Conservation (phyloP, 371 early-diverging fungal genomes). For the Mucor plumbeus region DNA sequence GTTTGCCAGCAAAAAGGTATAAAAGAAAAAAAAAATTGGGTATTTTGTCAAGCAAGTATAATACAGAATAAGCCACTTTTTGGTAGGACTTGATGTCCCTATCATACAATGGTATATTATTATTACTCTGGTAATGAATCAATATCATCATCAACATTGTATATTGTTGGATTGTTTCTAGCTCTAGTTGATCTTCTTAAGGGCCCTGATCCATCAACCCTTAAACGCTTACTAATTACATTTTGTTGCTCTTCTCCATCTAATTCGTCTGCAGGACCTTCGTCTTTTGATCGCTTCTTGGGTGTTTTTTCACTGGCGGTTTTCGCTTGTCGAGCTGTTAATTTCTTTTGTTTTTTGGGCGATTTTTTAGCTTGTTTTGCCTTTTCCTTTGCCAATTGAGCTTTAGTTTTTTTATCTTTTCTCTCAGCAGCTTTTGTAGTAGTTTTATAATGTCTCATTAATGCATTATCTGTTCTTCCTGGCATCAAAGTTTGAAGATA, state of each 20-base stretch:
- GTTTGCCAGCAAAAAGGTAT: background rate
- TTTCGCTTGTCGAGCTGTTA: background rate
- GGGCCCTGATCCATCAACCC: background rate
- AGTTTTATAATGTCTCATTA: conserved; percentile 25
- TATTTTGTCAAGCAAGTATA: background rate
- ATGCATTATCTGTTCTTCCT: conserved; percentile 44
- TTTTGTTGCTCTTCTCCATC: background rate
- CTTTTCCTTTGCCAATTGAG: background rate
- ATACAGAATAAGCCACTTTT: background rate
- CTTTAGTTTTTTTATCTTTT: conserved; percentile 8
- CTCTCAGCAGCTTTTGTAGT: background rate
- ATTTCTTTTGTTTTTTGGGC: background rate
- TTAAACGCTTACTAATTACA: background rate
- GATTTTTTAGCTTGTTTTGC: too few relatives aligned
- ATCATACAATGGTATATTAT: background rate
- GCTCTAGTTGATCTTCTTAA: background rate
- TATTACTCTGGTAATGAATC: background rate
- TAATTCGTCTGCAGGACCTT: background rate
- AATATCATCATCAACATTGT: background rate
- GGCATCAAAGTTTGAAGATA: conserved; percentile 32
- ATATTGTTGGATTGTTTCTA: background rate
- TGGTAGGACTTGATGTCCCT: background rate
- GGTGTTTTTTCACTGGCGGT: background rate
- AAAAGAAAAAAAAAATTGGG: background rate
- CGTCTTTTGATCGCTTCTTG: background rate